Evolutionary conservation across 768 basidiomycete genomes (phyloP).

Genomic region (Amanita rimosa): DNA sequence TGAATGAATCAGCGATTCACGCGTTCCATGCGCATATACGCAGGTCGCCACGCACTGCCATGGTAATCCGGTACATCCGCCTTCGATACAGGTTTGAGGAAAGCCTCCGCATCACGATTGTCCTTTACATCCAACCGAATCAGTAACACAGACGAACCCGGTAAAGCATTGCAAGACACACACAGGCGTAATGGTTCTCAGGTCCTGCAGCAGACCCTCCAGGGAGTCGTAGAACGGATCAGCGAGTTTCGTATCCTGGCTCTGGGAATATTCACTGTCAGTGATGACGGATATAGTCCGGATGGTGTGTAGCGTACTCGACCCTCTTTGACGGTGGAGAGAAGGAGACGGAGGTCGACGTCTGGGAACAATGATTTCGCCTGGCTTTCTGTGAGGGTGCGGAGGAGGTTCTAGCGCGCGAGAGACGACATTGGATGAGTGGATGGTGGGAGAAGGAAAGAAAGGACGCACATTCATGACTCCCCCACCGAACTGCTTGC

Average conservation of each 20-base stretch:
- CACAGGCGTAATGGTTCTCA: constrained; percentile 67
- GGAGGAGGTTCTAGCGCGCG: constrained; percentile 65
- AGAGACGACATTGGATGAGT: constrained; percentile 5
- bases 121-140: constrained; percentile 32
- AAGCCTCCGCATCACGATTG: constrained; percentile 87
- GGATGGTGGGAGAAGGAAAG: constrained; percentile 1
- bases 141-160: constrained; percentile 17
- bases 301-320: constrained; percentile 51
- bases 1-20: constrained; percentile 3
- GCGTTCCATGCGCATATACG: neutral
- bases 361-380: constrained; percentile 48
- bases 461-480: constrained; percentile 12
- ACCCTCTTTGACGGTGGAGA: constrained; percentile 79
- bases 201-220: constrained; percentile 78
- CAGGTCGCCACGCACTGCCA: constrained; percentile 46
- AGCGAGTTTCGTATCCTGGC: constrained; percentile 57
- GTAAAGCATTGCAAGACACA: constrained; percentile 17
- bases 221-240: constrained; percentile 93
- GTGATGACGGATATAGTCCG: constrained; percentile 7
- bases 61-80: constrained; percentile 90
- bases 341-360: constrained; percentile 68
- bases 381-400: constrained; percentile 74
- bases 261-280: constrained; percentile 17
- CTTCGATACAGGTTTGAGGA: constrained; percentile 87
- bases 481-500: constrained; percentile 4